Base-by-base conservation (phyloP, 2,329 filamentous ascomycete genomes). In the Blastomyces parvus region DNA sequence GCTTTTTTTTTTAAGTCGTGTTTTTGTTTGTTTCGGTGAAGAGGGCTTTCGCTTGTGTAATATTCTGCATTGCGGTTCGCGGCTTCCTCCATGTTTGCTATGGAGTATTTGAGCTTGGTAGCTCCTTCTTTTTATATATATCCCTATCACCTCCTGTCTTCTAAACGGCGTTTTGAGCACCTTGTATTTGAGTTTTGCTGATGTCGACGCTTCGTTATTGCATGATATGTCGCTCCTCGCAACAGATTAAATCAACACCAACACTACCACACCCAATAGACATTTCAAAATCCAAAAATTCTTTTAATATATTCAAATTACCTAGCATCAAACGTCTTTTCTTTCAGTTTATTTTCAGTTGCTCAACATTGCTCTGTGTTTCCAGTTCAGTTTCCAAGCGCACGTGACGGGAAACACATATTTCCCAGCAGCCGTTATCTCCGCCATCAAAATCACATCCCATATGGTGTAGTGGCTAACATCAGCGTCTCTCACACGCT, bases 381-480 rank as follows among this genome's bases (percentile, higher is more conserved):
- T 3, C 30, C 5, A 7, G 30, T 33, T 33, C 3, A 7, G 1
- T 33, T 4, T 33, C 1, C 5, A 9, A 36, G 33, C 7, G 42
- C 17, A 19, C 5, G 19, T 46, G 19, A n/a, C 30, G 9, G 3
- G 1, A 13, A 5, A 5, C 30, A 36, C 11, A 33, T 55, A 19
- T 19, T 11, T 14, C 17, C 19, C 14, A 53, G 13, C 6, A 4
- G 14, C 1, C 1, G 33, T 36, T 0, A 11, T 2, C 25, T 40
- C 17, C 13, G 6, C 5, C 22, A 22, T 59, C 57, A n/a, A 36
- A 44, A 33, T 59, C n/a, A 11, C 14, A 55, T 65, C 64, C 64
- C 56, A 61, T 65, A 65, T 65, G 64, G 64, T 63, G 64, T 65
- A 65, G 64, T 65, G 64, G 64, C 59, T 65, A 65, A n/a, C n/a